phyloP scores from a whole-genome alignment of 2,329 filamentous ascomycete genomes.

The Helotiales sp. region DNA sequence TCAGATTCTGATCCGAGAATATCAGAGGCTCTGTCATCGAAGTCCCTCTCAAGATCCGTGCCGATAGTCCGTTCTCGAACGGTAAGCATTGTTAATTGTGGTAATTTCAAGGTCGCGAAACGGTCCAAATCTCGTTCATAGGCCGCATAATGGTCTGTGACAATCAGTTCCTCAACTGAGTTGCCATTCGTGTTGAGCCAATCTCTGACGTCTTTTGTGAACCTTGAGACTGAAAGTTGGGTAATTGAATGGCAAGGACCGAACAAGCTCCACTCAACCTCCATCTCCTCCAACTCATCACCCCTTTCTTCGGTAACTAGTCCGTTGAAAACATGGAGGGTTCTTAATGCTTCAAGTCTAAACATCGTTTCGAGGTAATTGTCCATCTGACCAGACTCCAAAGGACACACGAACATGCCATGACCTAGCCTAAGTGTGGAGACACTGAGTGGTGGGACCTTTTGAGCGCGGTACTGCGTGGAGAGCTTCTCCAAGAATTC shows the following conservation, averaged over 20 bases:
- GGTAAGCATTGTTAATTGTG: slow-evolving; percentile 8
- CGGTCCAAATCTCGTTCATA: slow-evolving; percentile 7
- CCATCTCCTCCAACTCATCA: background rate
- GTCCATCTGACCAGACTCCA: background rate
- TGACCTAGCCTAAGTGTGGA: background rate
- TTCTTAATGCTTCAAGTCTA: background rate
- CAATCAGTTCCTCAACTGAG: slow-evolving; percentile 12
- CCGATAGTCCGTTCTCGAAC: background rate
- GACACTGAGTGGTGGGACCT: background rate
- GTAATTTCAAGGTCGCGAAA: slow-evolving; percentile 8
- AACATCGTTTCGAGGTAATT: background rate
- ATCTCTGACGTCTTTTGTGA: background rate
- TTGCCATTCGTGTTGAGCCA: background rate
- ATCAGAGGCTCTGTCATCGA: too few species aligned
- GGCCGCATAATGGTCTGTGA: slow-evolving; percentile 11
- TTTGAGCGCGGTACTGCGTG: background rate
- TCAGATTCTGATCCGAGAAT: too few species aligned
- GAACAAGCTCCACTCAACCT: background rate
- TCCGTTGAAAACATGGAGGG: background rate
- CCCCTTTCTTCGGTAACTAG: background rate
- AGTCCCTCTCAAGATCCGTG: background rate
- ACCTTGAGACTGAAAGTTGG: background rate
- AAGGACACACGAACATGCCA: background rate
- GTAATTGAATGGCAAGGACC: background rate
- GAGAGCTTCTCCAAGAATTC: background rate